Percentiles rank a stretch among this genome's conserved stretches.
Conservation (phyloP, 192 early-diverging fungal species). For the Podila clonocystis region DNA sequence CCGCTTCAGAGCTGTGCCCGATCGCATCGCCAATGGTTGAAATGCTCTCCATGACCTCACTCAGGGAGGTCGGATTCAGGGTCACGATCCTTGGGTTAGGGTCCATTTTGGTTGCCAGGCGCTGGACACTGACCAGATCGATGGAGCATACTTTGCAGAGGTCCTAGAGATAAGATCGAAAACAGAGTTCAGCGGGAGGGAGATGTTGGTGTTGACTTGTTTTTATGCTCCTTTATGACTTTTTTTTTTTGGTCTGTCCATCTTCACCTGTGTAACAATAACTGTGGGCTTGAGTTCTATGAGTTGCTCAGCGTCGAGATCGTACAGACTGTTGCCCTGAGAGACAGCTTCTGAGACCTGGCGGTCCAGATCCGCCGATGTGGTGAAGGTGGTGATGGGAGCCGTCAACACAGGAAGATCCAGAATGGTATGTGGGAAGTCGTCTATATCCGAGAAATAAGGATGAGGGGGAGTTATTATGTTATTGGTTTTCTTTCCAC, state of each 20-base stretch:
- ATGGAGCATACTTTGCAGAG: conserved; percentile 65
- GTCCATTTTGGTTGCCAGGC: conserved; percentile 53
- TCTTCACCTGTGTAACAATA: conserved; percentile 58
- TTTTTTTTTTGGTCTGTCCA: no score
- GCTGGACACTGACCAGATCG: conserved; percentile 60
- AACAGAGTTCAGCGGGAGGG: neutral
- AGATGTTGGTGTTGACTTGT: neutral
- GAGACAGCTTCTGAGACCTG: conserved; percentile 60
- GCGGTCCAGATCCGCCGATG: conserved; percentile 59
- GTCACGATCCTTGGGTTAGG: conserved; percentile 51
- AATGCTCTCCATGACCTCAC: conserved; percentile 58
- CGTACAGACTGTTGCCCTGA: conserved; percentile 57
- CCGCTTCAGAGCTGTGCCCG: conserved; percentile 35
- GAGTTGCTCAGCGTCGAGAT: conserved; percentile 53
- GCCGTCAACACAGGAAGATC: conserved; percentile 56
- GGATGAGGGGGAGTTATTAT: no score
- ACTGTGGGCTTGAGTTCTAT: conserved; percentile 56
- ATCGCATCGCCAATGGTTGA: conserved; percentile 53
- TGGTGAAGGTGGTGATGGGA: conserved; percentile 57
- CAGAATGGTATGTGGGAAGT: conserved; percentile 56
- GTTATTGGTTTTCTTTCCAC: no score
- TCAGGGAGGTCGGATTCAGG: conserved; percentile 49
- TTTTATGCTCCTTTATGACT: no score
- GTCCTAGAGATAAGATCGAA: conserved; percentile 26
- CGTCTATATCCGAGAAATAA: conserved; percentile 16